A percentile compares a stretch with the other conserved stretches of the same genome.
Conservation (phyloP, 2,329 filamentous ascomycete genomes). For the Alternaria viburni region DNA sequence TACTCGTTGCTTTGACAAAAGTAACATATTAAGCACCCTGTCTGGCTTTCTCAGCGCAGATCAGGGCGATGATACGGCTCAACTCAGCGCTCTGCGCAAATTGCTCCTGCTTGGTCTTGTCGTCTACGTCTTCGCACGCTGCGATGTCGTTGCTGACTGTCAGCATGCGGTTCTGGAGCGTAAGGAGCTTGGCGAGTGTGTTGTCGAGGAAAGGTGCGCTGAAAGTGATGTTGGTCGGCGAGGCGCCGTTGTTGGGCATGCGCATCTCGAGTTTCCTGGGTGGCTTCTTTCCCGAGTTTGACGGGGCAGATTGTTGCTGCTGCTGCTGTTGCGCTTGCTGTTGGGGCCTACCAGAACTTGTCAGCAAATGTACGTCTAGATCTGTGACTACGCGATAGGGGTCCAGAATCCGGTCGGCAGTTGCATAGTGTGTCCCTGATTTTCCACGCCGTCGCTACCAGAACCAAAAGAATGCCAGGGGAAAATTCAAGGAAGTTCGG, state of each 20-base stretch:
- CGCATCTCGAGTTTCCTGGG: conserved; percentile 60
- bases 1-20: background rate
- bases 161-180: conserved; percentile 58
- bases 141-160: conserved; percentile 56
- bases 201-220: conserved; percentile 62
- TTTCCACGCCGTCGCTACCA: conserved; percentile 20
- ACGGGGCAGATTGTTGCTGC: conserved; percentile 17
- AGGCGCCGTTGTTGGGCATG: conserved; percentile 45
- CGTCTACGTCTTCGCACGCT: conserved; percentile 53
- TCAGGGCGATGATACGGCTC: conserved; percentile 57
- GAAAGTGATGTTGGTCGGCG: conserved; percentile 53
- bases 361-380: conserved; percentile 11
- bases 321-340: conserved; percentile 28
- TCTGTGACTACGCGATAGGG: background rate
- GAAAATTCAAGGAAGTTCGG: background rate
- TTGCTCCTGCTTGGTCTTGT: conserved; percentile 57
- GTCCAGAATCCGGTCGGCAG: background rate
- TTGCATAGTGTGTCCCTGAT: background rate
- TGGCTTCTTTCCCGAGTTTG: conserved; percentile 45
- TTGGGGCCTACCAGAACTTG: conserved; percentile 22
- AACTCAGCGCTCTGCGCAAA: conserved; percentile 58
- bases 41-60: conserved; percentile 60
- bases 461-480: background rate
- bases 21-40: conserved; percentile 46
- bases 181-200: conserved; percentile 57